phyloP scores from a whole-genome alignment of 1,284 basidiomycete genomes.

The Sutorius eximius region DNA sequence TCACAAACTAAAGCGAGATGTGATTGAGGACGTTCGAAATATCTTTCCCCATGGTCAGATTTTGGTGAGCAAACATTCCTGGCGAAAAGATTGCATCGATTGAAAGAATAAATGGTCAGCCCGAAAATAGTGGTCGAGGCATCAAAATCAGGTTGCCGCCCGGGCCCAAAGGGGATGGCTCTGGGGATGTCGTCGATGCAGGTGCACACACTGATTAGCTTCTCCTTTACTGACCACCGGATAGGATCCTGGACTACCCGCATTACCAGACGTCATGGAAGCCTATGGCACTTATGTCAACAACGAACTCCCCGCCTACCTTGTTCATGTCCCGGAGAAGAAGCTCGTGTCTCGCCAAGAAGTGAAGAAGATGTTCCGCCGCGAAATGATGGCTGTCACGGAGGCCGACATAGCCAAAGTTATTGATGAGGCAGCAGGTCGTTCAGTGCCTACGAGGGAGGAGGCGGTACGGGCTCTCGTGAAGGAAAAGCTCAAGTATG shows the following conservation, averaged over 20 bases:
- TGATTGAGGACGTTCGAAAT: slow-evolving; percentile 30
- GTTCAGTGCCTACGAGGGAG: slow-evolving; percentile 42
- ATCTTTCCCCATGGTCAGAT: slow-evolving; percentile 34
- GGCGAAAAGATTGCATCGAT: background rate
- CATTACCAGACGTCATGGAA: slow-evolving; percentile 29
- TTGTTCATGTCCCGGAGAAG: slow-evolving; percentile 29
- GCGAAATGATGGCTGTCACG: slow-evolving; percentile 26
- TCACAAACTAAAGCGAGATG: slow-evolving; percentile 31
- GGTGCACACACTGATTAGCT: background rate
- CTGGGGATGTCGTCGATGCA: slow-evolving; percentile 13
- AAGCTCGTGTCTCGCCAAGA: slow-evolving; percentile 33
- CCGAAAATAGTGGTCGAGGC: slow-evolving; percentile 30
- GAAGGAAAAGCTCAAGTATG: slow-evolving; percentile 53
- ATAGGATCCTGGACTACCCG: slow-evolving; percentile 19
- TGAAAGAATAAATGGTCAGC: slow-evolving; percentile 11
- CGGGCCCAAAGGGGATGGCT: slow-evolving; percentile 8
- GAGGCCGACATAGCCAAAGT: slow-evolving; percentile 26
- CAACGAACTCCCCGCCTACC: slow-evolving; percentile 33
- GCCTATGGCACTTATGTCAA: slow-evolving; percentile 25
- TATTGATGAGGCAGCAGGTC: slow-evolving; percentile 36
- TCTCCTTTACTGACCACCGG: slow-evolving; percentile 1
- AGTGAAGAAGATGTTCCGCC: slow-evolving; percentile 32
- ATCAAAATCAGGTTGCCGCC: slow-evolving; percentile 29
- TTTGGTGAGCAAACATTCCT: slow-evolving; percentile 16
- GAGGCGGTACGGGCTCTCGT: slow-evolving; percentile 34